Evolutionary conservation across 75 land plant genomes (phyloP).

Genomic region (Larix kaempferi): DNA sequence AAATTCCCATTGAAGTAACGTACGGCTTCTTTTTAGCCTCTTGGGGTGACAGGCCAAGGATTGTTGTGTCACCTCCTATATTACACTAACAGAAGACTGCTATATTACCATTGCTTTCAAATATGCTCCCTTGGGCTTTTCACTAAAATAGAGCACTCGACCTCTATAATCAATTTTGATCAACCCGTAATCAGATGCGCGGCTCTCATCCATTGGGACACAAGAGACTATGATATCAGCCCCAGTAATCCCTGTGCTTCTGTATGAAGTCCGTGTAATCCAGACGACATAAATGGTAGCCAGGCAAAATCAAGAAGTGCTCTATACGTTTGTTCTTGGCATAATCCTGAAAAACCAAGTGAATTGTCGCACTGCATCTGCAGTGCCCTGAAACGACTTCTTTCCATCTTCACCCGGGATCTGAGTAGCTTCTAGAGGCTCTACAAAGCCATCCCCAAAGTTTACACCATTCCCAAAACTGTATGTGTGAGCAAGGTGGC

Average conservation of each 20-base stretch:
- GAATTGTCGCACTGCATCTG: conserved; percentile 81
- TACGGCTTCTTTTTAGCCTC: conserved; percentile 42
- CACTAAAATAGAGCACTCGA: conserved; percentile 58
- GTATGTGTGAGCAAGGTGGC: conserved; percentile 69
- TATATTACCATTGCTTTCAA: conserved; percentile 67
- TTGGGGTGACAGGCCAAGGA: conserved; percentile 39
- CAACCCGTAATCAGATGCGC: conserved; percentile 93
- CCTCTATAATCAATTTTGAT: conserved; percentile 82
- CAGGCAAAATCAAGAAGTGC: conserved; percentile 56
- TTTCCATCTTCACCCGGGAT: conserved; percentile 58
- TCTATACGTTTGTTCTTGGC: conserved; percentile 48
- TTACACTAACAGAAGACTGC: not conserved
- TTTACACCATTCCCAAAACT: conserved; percentile 64
- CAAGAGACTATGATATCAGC: conserved; percentile 54
- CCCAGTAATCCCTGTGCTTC: conserved; percentile 47
- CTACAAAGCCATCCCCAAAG: conserved; percentile 85
- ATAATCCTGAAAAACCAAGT: conserved; percentile 72
- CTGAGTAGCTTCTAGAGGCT: conserved; percentile 81
- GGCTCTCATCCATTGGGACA: conserved; percentile 62
- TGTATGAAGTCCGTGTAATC: conserved; percentile 79
- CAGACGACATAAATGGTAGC: conserved; percentile 75
- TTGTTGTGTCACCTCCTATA: conserved; percentile 41
- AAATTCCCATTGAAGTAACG: conserved; percentile 58
- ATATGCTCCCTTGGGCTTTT: conserved; percentile 85
- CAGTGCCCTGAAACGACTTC: conserved; percentile 84